phyloP scores from a whole-genome alignment of 108 stramenopile genomes.

The Nannochloropsis oceanica region DNA sequence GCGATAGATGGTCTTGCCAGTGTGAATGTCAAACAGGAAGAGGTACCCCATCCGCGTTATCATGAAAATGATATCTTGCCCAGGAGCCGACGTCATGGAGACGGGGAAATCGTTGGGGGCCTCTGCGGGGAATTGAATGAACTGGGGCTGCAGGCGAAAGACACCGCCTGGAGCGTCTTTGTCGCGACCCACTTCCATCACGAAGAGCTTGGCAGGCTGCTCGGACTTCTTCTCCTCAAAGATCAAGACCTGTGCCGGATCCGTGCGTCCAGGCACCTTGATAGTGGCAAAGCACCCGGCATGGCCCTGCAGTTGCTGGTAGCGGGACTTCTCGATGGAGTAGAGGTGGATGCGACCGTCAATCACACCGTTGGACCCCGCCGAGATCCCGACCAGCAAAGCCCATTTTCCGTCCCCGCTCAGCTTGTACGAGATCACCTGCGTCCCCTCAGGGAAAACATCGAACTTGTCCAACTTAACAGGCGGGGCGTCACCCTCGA shows the following conservation, averaged over 20 bases:
- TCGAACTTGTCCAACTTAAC: constrained; percentile 66
- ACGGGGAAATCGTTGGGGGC: constrained; percentile 93
- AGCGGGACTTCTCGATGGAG: constrained; percentile 81
- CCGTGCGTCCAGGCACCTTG: constrained; percentile 67
- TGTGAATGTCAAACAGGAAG: constrained; percentile 92
- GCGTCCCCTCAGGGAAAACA: constrained; percentile 41
- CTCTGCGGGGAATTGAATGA: constrained; percentile 85
- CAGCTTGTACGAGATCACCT: constrained; percentile 96
- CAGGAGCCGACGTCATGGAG: constrained; percentile 38
- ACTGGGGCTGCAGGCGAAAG: constrained; percentile 62
- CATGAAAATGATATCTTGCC: constrained; percentile 81
- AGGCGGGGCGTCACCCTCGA: constrained; percentile 56
- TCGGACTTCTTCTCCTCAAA: constrained; percentile 93
- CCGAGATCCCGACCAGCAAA: constrained; percentile 79
- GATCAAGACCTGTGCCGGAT: constrained; percentile 73
- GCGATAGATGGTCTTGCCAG: constrained; percentile 87
- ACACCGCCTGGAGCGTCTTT: constrained; percentile 73
- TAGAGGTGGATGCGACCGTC: constrained; percentile 98
- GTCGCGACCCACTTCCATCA: constrained; percentile 97
- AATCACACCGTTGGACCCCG: constrained; percentile 56
- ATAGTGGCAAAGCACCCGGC: constrained; percentile 77
- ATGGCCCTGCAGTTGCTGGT: constrained; percentile 86
- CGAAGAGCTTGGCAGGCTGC: constrained; percentile 55
- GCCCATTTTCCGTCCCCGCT: constrained; percentile 92
- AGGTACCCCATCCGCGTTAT: constrained; percentile 93